Evolutionary conservation across 345 rosid species (phyloP).

Genomic region (Limnanthes douglasii): DNA sequence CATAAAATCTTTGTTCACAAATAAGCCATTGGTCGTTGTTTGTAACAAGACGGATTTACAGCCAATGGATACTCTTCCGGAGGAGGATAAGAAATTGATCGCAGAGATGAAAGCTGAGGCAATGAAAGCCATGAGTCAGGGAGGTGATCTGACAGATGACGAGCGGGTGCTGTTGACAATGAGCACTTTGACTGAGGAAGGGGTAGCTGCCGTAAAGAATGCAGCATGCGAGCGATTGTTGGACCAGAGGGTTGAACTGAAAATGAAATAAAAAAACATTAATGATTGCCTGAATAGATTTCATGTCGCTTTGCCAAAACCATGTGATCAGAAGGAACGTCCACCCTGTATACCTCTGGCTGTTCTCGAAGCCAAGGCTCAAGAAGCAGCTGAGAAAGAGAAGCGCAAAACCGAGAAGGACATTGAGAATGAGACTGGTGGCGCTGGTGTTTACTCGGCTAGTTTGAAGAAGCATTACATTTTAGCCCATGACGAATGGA

Average conservation of each 20-base stretch:
- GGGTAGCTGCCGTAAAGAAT: constrained; percentile 73
- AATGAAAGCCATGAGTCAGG: constrained; percentile 54
- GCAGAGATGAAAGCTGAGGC: constrained; percentile 81
- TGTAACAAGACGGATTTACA: constrained; percentile 95
- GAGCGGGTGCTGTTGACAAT: constrained; percentile 57
- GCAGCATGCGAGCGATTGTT: constrained; percentile 85
- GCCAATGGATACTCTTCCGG: constrained; percentile 61
- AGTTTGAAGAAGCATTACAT: constrained; percentile 72
- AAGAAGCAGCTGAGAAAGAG: constrained; percentile 42
- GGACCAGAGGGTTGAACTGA: constrained; percentile 75
- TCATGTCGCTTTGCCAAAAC: constrained; percentile 84
- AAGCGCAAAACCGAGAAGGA: constrained; percentile 76
- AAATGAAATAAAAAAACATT: constrained; percentile 93
- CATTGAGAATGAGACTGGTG: constrained; percentile 86
- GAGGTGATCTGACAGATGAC: constrained; percentile 39
- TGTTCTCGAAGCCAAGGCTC: constrained; percentile 60
- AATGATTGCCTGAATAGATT: constrained; percentile 79
- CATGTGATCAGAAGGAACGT: constrained; percentile 63
- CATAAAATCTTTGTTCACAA: constrained; percentile 79
- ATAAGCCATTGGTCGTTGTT: constrained; percentile 82
- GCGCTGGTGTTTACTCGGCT: constrained; percentile 92
- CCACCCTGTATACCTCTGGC: constrained; percentile 63
- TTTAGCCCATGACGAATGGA: constrained; percentile 74
- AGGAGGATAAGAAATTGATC: constrained; percentile 59
- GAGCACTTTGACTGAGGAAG: constrained; percentile 81